Evolutionary conservation across 2,329 filamentous ascomycete genomes (phyloP), one percentile per base, ranked within the genome.

Genomic region (Gnomoniopsis smithogilvyi): DNA sequence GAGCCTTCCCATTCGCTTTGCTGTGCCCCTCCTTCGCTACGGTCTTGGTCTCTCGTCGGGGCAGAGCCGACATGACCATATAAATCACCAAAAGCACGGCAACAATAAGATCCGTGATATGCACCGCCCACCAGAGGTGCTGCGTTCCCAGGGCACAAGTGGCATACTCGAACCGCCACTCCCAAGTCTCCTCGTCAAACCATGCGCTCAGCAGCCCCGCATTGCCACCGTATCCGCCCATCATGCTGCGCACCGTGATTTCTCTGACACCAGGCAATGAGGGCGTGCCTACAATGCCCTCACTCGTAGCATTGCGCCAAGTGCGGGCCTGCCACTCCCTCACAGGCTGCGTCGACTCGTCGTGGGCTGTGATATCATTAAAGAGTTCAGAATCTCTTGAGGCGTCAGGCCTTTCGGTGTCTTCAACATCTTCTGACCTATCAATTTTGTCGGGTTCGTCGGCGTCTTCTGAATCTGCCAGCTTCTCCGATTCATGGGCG

Each of bases 211-310:
- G 74, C 46, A 99, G 78, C 0, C 92, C 95, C 0, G 92, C 92
- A 70, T 97, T 95, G 21, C 95, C 95, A n/a, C 86, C 88, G 73
- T 90, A 99, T 58, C 91, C 90, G 58, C 95, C 95, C 95, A 99
- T 99, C 92, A 99, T 98, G 73, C 92, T 96, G 60, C 93, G 87
- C 2, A 99, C 90, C 0, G 95, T 99, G 64, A 98, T 86, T 74
- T 99, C 95, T 30, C 94, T 81, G 6, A 97, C 78, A 0, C 89
- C 89, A 0, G 89, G 84, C 2, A 83, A 65, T 4, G 74, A 77
- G 2, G 73, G 65, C 2, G 72, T 69, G 8, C 72, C 74, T 1
- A 77, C 68, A 22, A 87, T 62, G 61, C 72, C 70, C 14, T 71
- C 69, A 6, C 67, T 64, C 12, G 72, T 69, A 1, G 80, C 81